Evolutionary conservation across 1,284 basidiomycete species (phyloP), one percentile per base, ranked within the genome.

Genomic region (Marasmius oreades): DNA sequence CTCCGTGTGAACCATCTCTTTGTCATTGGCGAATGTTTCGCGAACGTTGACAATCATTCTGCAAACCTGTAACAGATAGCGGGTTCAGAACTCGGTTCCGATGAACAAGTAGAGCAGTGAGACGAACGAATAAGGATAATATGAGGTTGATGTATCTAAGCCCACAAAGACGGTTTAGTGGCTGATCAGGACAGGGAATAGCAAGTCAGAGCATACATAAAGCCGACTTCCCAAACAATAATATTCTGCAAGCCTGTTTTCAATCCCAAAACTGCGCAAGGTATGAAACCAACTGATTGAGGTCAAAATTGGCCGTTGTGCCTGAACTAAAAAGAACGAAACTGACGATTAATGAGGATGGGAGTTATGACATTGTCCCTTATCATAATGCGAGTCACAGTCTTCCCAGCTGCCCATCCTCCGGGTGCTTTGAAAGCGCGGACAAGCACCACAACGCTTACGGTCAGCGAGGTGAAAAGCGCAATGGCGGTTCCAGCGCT

Each of bases 31-130:
- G 4, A 16, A 11, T 33, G 2, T 6, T 50, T 50, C 39, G 39
- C 16, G 39, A n/a, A 50, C 47, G 18, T 50, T 23, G 47, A 33
- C 28, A 7, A 50, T 50, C 47, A 50, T 33, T 50, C 47, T 50
- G 47, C 47, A 50, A 7, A 50, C 45, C 45, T 46, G 39, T 14
- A 46, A 4, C 18, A 24, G 22, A 20, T 11, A 45, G 14, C 18
- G 26, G 2, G 23, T 11, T 46, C 26, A 24, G 45, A 16, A 24
- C n/a, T 23, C n/a, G n/a, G 26, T 23, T 24, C 18, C 8, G 18
- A 20, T 2, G 2, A 20, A 28, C 8, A 42, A 42, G 20, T 16
- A 6, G 44, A 28, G 11, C 14, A 31, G 28, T 10, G 28, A 28
- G 45, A 46, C 45, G 45, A 20, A 46, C 47, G 47, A 50, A 12